These are phyloP conservation scores for Pharus latifolius DNA, from an alignment of 176 grass and related monocot species.

Conservation along the genomic window DNA sequence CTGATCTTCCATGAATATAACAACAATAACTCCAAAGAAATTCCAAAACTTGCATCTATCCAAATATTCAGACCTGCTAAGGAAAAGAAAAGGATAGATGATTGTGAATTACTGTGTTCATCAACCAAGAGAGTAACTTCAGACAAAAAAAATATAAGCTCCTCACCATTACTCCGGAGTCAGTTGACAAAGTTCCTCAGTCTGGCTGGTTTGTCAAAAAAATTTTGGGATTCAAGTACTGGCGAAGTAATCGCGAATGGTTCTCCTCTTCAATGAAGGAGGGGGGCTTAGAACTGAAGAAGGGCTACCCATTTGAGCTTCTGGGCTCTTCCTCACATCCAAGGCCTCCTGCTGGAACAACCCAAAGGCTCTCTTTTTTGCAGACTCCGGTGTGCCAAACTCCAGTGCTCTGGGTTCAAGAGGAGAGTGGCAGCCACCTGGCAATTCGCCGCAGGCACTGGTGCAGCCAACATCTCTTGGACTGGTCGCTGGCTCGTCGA, in stretches of 20 bases:
- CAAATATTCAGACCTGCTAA: neutral
- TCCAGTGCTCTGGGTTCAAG: slow-evolving; percentile 40
- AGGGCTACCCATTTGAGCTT: slow-evolving; percentile 42
- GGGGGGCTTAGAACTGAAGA: slow-evolving; percentile 84
- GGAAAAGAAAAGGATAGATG: neutral
- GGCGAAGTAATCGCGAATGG: slow-evolving; percentile 82
- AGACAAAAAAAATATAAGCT: neutral
- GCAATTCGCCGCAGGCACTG: neutral
- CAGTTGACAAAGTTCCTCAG: slow-evolving; percentile 1
- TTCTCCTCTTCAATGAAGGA: slow-evolving; percentile 78
- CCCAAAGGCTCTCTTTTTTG: slow-evolving; percentile 52
- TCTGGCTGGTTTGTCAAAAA: neutral
- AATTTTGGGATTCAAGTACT: slow-evolving; percentile 27
- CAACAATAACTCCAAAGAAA: neutral
- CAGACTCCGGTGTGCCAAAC: slow-evolving; percentile 68
- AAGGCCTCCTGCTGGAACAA: slow-evolving; percentile 39
- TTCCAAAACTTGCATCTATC: slow-evolving; percentile 12
- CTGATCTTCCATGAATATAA: neutral
- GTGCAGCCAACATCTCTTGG: slow-evolving; percentile 27
- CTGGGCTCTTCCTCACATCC: slow-evolving; percentile 33
- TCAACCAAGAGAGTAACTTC: neutral
- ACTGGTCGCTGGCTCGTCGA: slow-evolving; percentile 23
- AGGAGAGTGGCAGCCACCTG: slow-evolving; percentile 24
- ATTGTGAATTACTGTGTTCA: neutral
- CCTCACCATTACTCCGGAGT: neutral